These are phyloP conservation scores for Trypanosoma melophagium DNA, from an alignment of 208 protist genomes.

Conservation along the genomic window DNA sequence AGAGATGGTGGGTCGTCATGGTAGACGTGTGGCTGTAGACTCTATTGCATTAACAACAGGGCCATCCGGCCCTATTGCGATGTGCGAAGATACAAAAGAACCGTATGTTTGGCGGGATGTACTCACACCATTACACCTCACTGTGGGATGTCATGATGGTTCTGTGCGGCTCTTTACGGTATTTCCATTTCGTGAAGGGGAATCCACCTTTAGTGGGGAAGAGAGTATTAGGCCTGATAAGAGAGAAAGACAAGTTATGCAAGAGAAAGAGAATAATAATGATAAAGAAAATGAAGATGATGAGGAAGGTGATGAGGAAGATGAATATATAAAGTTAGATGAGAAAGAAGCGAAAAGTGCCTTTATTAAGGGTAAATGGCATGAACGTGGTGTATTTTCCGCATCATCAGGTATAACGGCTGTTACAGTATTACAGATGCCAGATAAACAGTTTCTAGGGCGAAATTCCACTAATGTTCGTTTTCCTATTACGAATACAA, in stretches of 20 bases:
- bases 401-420: constrained; percentile 31
- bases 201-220: background rate
- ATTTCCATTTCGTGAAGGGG: constrained; percentile 6
- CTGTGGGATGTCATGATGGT: constrained; percentile 29
- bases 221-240: too few species aligned
- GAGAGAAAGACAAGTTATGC: too few species aligned
- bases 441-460: background rate
- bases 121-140: constrained; percentile 11
- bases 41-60: constrained; percentile 16
- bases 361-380: background rate
- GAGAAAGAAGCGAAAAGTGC: background rate
- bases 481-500: too few species aligned
- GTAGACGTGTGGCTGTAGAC: constrained; percentile 12
- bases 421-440: constrained; percentile 3
- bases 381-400: constrained; percentile 36
- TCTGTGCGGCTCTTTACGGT: constrained; percentile 30
- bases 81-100: background rate
- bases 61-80: background rate
- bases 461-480: too few species aligned
- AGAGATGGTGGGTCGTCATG: constrained; percentile 1
- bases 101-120: constrained; percentile 5
- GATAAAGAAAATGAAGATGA: background rate
- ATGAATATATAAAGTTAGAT: background rate
- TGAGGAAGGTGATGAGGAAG: constrained; percentile 1
- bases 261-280: background rate